Conservation (phyloP, 1,284 basidiomycete species). For the Tylopilus sp. region DNA sequence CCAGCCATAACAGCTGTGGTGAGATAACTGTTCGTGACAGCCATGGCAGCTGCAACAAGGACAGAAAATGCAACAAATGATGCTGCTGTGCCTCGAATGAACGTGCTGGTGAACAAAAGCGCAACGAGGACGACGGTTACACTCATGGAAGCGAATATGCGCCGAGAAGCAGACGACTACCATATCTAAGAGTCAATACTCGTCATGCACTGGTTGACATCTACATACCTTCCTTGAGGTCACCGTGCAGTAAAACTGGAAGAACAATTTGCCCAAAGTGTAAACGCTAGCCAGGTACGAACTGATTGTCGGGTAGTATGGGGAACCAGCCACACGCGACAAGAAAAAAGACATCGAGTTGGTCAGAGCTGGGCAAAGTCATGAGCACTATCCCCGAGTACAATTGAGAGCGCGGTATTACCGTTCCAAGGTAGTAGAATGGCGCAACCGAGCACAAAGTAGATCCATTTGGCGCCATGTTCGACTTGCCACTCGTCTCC, state of each 20-base stretch:
- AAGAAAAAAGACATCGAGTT: conserved; percentile 82
- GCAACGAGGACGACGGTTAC: conserved; percentile 61
- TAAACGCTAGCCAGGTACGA: conserved; percentile 80
- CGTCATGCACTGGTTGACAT: background rate
- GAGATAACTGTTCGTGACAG: conserved; percentile 72
- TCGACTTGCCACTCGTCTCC: conserved; percentile 22
- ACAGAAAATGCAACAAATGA: conserved; percentile 75
- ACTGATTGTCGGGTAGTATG: conserved; percentile 67
- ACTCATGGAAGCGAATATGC: conserved; percentile 54
- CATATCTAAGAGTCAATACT: conserved; percentile 16
- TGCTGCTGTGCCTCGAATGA: conserved; percentile 58
- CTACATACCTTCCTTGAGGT: conserved; percentile 70
- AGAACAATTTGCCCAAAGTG: conserved; percentile 71
- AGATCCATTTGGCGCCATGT: conserved; percentile 63
- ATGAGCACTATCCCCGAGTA: background rate
- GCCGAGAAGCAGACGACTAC: conserved; percentile 58
- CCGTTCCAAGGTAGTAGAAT: conserved; percentile 84
- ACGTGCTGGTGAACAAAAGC: conserved; percentile 70
- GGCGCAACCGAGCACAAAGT: conserved; percentile 76
- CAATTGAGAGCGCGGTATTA: conserved; percentile 42
- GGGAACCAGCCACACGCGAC: conserved; percentile 66
- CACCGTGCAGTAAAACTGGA: conserved; percentile 75
- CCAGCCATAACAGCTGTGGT: conserved; percentile 75
- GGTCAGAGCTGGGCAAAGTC: conserved; percentile 65
- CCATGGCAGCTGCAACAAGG: conserved; percentile 67